These are phyloP conservation scores for Apiospora pterosperma DNA, from an alignment of 2,329 filamentous ascomycete genomes.

Conservation along the genomic window DNA sequence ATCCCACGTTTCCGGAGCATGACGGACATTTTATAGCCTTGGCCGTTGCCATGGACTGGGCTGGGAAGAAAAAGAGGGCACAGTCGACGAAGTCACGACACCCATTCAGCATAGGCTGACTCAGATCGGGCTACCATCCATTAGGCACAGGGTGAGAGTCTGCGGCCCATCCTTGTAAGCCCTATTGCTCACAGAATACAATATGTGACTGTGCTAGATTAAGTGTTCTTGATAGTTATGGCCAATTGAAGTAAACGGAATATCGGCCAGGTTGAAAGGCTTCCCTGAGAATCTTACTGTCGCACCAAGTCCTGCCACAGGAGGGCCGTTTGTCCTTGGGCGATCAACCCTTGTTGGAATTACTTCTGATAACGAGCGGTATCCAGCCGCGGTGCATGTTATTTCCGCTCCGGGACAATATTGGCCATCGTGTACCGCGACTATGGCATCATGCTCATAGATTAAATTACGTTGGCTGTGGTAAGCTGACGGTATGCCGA, in stretches of 20 bases:
- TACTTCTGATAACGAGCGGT: too few species aligned
- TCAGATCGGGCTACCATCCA: not conserved
- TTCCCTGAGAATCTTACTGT: too few species aligned
- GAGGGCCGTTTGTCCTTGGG: too few species aligned
- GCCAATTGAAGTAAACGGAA: not conserved
- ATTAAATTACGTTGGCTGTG: not conserved
- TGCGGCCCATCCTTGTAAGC: not conserved
- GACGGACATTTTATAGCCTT: too few species aligned
- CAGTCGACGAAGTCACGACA: not conserved
- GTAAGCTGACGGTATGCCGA: not conserved
- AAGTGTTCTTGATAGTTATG: not conserved
- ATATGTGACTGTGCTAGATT: not conserved
- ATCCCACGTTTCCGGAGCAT: too few species aligned
- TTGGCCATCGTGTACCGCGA: not conserved
- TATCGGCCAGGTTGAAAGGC: too few species aligned
- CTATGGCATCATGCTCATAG: not conserved
- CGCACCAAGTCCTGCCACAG: too few species aligned
- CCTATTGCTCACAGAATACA: not conserved
- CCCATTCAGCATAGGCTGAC: not conserved
- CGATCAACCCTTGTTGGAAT: too few species aligned
- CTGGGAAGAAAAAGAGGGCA: not conserved
- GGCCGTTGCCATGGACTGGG: too few species aligned
- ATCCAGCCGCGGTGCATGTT: too few species aligned
- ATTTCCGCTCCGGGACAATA: too few species aligned
- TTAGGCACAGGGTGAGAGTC: not conserved